Evolutionary conservation across 306 rosid genomes (phyloP), one percentile per base, ranked within the genome.

Genomic region (Geum urbanum): DNA sequence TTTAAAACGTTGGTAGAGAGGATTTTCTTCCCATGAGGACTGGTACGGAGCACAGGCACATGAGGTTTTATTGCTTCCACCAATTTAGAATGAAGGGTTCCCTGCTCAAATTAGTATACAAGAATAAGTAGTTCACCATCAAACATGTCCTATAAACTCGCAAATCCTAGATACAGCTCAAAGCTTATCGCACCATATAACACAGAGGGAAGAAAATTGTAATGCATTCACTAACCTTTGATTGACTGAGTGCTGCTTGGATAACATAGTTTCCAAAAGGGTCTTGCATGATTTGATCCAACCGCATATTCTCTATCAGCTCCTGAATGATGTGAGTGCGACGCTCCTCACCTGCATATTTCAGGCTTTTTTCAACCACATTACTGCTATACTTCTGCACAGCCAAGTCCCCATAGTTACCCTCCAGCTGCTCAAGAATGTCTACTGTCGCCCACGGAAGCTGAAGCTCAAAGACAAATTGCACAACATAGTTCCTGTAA

Each of bases 401-500:
- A 3, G 91, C 76, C 70, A 86, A 72, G 56, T 84, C 80, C 7
- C 78, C 79, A 65, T 47, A 86, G 63, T 76, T 74, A 59, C 88
- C 86, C 70, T 84, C 78, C 52, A 86, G 41, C 74, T 81, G 86
- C 39, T 72, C 70, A 16, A 77, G 72, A 37, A 86, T 72, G 59
- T 75, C 67, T 8, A 8, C n/a, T 11, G 72, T 77, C 50, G 86
- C 86, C 83, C 83, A 79, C 9, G 72, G 84, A 69, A 79, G 78
- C 77, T 41, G 62, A 58, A 83, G 81, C 65, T 81, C 82, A 14
- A 81, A 55, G n/a, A 86, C 68, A 52, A 60, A 79, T 71, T 86
- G 91, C 76, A 86, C 86, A n/a, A 86, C 88, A 75, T 86, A 86
- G 63, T 86, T 86, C 83, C 91, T 84, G 81, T 44, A 79, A 18